A percentile compares a stretch with the other conserved stretches of the same genome.
Conservation (phyloP, 495 filamentous ascomycete genomes). For the Platismatia glauca region DNA sequence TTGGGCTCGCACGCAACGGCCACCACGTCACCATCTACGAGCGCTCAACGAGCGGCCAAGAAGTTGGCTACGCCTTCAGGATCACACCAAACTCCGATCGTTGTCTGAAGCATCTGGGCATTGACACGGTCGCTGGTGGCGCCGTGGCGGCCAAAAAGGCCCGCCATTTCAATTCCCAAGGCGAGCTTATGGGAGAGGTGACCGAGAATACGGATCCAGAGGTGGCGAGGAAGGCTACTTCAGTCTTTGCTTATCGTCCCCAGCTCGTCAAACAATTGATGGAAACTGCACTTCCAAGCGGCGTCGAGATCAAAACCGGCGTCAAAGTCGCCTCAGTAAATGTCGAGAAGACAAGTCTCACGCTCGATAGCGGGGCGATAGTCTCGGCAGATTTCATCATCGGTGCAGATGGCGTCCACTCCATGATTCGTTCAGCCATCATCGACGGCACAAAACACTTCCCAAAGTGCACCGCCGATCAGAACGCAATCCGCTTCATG, state of each 20-base stretch:
- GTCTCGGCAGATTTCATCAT: not conserved
- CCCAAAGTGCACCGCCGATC: too few species aligned
- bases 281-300: not conserved
- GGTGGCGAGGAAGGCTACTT: not conserved
- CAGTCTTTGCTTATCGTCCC: not conserved
- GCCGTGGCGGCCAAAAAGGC: not conserved
- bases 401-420: constrained; percentile 4
- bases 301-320: not conserved
- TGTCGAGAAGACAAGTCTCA: not conserved
- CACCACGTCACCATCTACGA: constrained; percentile 35
- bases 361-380: not conserved
- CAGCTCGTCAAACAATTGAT: not conserved
- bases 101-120: not conserved
- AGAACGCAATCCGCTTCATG: too few species aligned
- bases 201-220: not conserved
- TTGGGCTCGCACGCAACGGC: constrained; percentile 44
- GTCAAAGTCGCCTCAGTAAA: not conserved
- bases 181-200: not conserved
- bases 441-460: too few species aligned
- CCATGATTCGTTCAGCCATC: too few species aligned
- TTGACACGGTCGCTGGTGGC: not conserved
- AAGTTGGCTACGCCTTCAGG: not conserved
- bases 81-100: constrained; percentile 3
- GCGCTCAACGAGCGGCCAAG: not conserved
- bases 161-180: not conserved